Evolutionary conservation across 2,329 filamentous ascomycete species (phyloP).

Genomic region (Aspergillus carbonarius): DNA sequence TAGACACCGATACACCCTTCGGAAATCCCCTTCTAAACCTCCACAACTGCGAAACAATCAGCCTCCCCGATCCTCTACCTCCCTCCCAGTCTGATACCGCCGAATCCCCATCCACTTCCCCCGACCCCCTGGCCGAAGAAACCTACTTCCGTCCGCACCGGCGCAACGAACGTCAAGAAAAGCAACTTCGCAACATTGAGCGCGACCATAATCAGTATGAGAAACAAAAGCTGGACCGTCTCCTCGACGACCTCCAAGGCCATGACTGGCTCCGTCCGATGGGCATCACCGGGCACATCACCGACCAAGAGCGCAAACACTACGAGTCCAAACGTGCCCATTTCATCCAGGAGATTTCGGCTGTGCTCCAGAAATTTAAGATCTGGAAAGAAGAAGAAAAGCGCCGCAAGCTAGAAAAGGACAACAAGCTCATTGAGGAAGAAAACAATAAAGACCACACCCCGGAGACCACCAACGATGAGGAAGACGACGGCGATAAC

Average conservation of each 20-base stretch:
- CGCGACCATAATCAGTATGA: slow-evolving; percentile 66
- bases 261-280: slow-evolving; percentile 92
- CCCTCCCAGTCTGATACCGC: slow-evolving; percentile 16
- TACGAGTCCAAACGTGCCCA: slow-evolving; percentile 83
- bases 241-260: slow-evolving; percentile 79
- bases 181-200: slow-evolving; percentile 67
- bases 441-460: not conserved
- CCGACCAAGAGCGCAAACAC: slow-evolving; percentile 79
- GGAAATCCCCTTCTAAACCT: slow-evolving; percentile 39
- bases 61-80: slow-evolving; percentile 14
- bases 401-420: slow-evolving; percentile 72
- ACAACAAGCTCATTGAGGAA: slow-evolving; percentile 41
- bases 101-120: slow-evolving; percentile 8
- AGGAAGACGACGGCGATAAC: slow-evolving; percentile 47
- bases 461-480: slow-evolving; percentile 5
- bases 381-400: slow-evolving; percentile 90
- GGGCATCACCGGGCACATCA: slow-evolving; percentile 75
- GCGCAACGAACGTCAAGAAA: slow-evolving; percentile 64
- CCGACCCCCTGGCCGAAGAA: slow-evolving; percentile 58
- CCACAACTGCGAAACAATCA: slow-evolving; percentile 37
- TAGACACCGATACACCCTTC: slow-evolving; percentile 28
- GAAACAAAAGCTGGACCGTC: slow-evolving; percentile 63
- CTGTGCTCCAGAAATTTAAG: slow-evolving; percentile 82
- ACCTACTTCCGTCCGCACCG: slow-evolving; percentile 60
- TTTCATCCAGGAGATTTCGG: slow-evolving; percentile 79